Conservation (phyloP, 1,284 basidiomycete genomes). For the Ustilago sp. region DNA sequence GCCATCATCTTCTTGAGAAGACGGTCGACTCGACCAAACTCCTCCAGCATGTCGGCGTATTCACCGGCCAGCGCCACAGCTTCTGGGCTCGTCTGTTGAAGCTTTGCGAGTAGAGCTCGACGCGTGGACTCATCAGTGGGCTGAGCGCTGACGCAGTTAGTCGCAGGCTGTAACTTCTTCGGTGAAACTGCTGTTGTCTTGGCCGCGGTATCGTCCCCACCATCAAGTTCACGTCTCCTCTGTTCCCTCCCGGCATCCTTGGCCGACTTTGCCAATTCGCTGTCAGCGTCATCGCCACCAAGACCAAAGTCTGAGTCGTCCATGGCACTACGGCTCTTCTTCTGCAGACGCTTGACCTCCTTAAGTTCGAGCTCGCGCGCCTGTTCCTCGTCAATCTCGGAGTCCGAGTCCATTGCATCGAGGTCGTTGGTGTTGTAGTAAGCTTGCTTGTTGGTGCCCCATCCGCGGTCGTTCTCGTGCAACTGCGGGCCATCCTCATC, state of each 20-base stretch:
- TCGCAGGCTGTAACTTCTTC: slow-evolving; percentile 1
- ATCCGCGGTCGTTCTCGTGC: slow-evolving; percentile 73
- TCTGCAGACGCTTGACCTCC: slow-evolving; percentile 84
- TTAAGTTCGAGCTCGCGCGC: slow-evolving; percentile 80
- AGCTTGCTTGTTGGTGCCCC: slow-evolving; percentile 66
- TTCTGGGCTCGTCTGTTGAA: slow-evolving; percentile 85
- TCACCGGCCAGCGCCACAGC: slow-evolving; percentile 74
- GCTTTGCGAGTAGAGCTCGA: slow-evolving; percentile 76
- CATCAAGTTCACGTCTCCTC: slow-evolving; percentile 58
- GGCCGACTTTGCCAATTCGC: slow-evolving; percentile 45
- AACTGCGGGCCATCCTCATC: slow-evolving; percentile 70
- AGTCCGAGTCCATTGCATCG: slow-evolving; percentile 65
- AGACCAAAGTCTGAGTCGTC: slow-evolving; percentile 86
- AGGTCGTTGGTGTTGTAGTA: slow-evolving; percentile 67
- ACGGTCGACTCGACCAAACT: slow-evolving; percentile 74
- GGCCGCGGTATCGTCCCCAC: slow-evolving; percentile 9
- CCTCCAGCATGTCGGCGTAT: slow-evolving; percentile 72
- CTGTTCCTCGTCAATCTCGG: slow-evolving; percentile 70
- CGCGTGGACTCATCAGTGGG: slow-evolving; percentile 19
- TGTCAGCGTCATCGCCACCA: slow-evolving; percentile 73
- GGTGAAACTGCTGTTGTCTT: not conserved
- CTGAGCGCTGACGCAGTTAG: not conserved
- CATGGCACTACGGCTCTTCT: slow-evolving; percentile 79
- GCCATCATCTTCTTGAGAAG: slow-evolving; percentile 75
- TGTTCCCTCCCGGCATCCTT: slow-evolving; percentile 57